A percentile compares a stretch with the other conserved stretches of the same genome.
Evolutionary conservation across 2,329 filamentous ascomycete genomes (phyloP).

Genomic region (Xylariaceae sp.): DNA sequence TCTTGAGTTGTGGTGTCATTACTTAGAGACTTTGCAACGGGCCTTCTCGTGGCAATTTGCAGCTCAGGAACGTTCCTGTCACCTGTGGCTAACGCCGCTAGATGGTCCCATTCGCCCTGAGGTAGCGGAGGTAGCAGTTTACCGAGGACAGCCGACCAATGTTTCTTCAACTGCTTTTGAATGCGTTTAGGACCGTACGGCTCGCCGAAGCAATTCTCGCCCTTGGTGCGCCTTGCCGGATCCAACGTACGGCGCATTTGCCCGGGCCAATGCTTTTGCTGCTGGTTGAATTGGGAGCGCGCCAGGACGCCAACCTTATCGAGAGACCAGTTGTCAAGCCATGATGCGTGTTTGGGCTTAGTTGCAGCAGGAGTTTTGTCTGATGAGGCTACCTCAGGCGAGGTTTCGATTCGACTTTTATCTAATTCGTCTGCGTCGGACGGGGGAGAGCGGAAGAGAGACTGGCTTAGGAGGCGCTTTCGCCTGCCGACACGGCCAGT

Average conservation of each 20-base stretch:
- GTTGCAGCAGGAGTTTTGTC: not conserved
- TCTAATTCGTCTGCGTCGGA: conserved; percentile 40
- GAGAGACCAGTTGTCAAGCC: conserved; percentile 48
- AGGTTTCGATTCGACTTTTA: not conserved
- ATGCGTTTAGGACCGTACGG: conserved; percentile 37
- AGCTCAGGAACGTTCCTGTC: conserved; percentile 35
- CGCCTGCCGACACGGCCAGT: conserved; percentile 51
- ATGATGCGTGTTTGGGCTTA: conserved; percentile 25
- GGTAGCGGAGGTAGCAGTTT: conserved; percentile 52
- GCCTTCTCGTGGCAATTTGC: conserved; percentile 35
- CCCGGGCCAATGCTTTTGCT: conserved; percentile 26
- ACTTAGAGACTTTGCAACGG: conserved; percentile 24
- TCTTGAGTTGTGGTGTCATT: not conserved
- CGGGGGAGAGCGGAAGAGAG: conserved; percentile 37
- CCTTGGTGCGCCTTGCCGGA: conserved; percentile 36
- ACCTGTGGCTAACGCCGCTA: conserved; percentile 44
- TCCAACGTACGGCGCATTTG: conserved; percentile 31
- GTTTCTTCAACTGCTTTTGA: conserved; percentile 41
- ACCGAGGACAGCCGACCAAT: conserved; percentile 43
- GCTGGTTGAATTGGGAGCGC: conserved; percentile 37
- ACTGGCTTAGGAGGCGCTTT: conserved; percentile 41
- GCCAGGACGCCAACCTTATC: conserved; percentile 41
- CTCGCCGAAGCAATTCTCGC: conserved; percentile 46
- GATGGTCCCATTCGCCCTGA: conserved; percentile 49
- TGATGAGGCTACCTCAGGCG: not conserved